These are phyloP conservation scores for Hypoxylon sp. DNA, from an alignment of 2,329 filamentous ascomycete genomes.

Conservation along the genomic window DNA sequence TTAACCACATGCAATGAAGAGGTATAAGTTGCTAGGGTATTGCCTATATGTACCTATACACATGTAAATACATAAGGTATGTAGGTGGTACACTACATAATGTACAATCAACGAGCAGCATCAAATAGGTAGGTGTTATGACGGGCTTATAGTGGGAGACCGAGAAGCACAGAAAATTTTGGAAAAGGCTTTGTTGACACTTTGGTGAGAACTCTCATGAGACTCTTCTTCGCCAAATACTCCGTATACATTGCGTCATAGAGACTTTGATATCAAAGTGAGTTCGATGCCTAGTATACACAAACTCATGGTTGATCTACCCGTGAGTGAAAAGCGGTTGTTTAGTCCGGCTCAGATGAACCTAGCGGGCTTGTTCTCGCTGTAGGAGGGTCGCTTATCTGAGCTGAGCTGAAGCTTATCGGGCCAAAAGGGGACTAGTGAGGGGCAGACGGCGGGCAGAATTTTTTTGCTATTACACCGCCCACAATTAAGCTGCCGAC, in stretches of 20 bases:
- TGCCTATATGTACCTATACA: too few relatives aligned
- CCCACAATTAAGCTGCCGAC: slow-evolving; percentile 21
- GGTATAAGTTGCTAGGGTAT: neutral
- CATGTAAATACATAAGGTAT: too few relatives aligned
- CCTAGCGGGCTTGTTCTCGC: neutral
- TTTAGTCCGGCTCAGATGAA: neutral
- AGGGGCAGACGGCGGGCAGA: slow-evolving; percentile 58
- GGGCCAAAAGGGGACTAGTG: slow-evolving; percentile 57
- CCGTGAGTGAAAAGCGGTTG: neutral
- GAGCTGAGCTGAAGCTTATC: slow-evolving; percentile 46
- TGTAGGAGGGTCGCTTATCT: slow-evolving; percentile 14
- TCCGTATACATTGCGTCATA: slow-evolving; percentile 1
- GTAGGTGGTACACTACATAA: too few relatives aligned
- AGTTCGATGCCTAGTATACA: neutral
- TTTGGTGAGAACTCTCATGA: slow-evolving; percentile 2
- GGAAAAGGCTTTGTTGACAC: neutral
- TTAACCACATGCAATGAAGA: neutral
- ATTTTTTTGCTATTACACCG: slow-evolving; percentile 58
- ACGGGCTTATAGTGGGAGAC: neutral
- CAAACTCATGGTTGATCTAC: neutral
- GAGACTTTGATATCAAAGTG: neutral
- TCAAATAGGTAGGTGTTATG: neutral
- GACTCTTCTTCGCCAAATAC: neutral
- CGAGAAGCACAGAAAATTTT: neutral
- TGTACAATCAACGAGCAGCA: too few relatives aligned